Evolutionary conservation across 2,329 filamentous ascomycete genomes (phyloP).

Genomic region (Penicillium sp.): DNA sequence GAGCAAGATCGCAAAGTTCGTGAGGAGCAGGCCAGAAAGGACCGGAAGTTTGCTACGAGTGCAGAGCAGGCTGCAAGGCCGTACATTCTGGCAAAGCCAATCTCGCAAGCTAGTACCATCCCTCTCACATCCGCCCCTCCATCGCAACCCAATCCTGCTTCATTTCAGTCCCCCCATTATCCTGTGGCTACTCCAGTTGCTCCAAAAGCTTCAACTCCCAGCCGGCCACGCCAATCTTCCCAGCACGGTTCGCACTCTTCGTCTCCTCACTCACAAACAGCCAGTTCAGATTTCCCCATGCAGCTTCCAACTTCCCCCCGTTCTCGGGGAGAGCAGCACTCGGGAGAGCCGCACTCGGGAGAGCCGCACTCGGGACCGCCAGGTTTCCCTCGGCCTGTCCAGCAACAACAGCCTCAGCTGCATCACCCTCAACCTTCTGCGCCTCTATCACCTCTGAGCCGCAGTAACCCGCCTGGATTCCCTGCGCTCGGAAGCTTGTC

Average conservation of each 20-base stretch:
- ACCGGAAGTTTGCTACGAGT: slow-evolving; percentile 56
- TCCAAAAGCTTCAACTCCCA: slow-evolving; percentile 79
- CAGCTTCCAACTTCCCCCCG: slow-evolving; percentile 62
- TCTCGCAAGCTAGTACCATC: slow-evolving; percentile 60
- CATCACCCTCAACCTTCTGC: slow-evolving; percentile 62
- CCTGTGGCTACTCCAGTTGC: slow-evolving; percentile 76
- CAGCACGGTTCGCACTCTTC: slow-evolving; percentile 73
- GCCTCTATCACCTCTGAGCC: slow-evolving; percentile 67
- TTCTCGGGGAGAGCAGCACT: slow-evolving; percentile 37
- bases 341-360: slow-evolving; percentile 53
- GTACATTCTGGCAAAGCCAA: slow-evolving; percentile 52
- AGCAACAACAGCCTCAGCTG: slow-evolving; percentile 52
- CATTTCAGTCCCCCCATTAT: slow-evolving; percentile 76
- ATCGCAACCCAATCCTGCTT: slow-evolving; percentile 52
- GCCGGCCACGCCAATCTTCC: slow-evolving; percentile 73
- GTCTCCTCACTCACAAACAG: slow-evolving; percentile 60
- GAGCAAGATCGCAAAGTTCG: no score
- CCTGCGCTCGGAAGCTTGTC: slow-evolving; percentile 55
- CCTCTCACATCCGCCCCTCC: slow-evolving; percentile 57
- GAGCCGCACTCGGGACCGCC: slow-evolving; percentile 67
- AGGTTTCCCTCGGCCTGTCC: slow-evolving; percentile 64
- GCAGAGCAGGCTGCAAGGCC: slow-evolving; percentile 41
- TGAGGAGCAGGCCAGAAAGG: slow-evolving; percentile 50
- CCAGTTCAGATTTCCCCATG: slow-evolving; percentile 58
- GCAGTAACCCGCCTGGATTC: slow-evolving; percentile 56